A percentile compares a stretch with the other conserved stretches of the same genome.
Conservation (phyloP, 225 moss, liverwort and hornwort species). For the Climacium dendroides region DNA sequence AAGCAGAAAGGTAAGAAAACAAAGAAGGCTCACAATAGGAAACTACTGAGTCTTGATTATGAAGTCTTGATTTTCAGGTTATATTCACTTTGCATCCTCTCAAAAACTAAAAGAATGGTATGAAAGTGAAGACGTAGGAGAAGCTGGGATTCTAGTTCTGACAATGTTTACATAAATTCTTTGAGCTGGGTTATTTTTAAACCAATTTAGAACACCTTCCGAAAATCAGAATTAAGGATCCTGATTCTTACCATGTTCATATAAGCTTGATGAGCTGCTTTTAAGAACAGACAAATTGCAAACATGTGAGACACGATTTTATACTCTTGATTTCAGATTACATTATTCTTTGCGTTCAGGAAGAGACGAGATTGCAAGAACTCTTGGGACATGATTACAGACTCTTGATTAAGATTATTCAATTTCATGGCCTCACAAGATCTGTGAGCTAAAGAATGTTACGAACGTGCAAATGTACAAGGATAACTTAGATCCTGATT, state of each 20-base stretch:
- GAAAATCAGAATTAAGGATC: not conserved
- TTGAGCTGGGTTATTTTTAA: no score
- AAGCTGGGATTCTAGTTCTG: not conserved
- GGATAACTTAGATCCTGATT: not conserved
- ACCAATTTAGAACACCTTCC: no score
- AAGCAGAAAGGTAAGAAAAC: not conserved
- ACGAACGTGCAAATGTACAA: not conserved
- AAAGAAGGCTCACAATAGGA: not conserved
- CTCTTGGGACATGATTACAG: not conserved
- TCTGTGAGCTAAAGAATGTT: no score
- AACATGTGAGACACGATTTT: not conserved
- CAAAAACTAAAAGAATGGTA: not conserved
- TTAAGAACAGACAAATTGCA: not conserved
- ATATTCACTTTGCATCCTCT: no score
- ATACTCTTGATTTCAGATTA: not conserved
- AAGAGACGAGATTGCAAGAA: not conserved
- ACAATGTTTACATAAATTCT: not conserved
- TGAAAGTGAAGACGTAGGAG: not conserved
- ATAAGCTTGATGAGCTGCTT: no score
- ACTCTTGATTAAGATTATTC: not conserved
- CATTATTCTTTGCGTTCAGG: not conserved
- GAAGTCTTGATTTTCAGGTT: not conserved
- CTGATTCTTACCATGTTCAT: not conserved
- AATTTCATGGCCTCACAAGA: not conserved
- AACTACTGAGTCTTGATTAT: not conserved